A percentile compares a stretch with the other conserved stretches of the same genome.
These are phyloP conservation scores for Pseudocercospora cruenta DNA, from an alignment of 2,329 filamentous ascomycete species.

Conservation along the genomic window DNA sequence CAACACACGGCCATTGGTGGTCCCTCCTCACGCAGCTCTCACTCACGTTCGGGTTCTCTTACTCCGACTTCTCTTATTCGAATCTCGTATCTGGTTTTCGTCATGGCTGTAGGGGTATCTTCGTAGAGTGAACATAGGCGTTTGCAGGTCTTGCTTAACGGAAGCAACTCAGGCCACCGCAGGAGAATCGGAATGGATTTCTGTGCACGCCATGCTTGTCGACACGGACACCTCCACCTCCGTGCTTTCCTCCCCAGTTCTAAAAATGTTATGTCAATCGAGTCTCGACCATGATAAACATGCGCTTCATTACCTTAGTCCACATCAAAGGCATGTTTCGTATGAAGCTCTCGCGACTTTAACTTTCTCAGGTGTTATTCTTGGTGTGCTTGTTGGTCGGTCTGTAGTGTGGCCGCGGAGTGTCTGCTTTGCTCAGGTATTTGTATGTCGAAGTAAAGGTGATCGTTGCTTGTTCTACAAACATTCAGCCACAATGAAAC, in stretches of 20 bases:
- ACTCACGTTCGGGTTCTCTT: background rate
- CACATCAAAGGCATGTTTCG: constrained; percentile 51
- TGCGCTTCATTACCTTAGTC: constrained; percentile 42
- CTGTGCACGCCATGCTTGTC: constrained; percentile 57
- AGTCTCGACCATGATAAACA: background rate
- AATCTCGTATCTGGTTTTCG: background rate
- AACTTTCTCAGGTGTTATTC: background rate
- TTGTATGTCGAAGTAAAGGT: background rate
- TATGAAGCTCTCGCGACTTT: background rate
- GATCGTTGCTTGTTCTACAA: constrained; percentile 5
- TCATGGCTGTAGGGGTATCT: background rate
- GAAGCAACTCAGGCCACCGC: constrained; percentile 59
- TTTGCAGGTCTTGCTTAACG: constrained; percentile 1
- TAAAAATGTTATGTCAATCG: constrained; percentile 6
- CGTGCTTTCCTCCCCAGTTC: constrained; percentile 47
- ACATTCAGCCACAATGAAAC: constrained; percentile 6
- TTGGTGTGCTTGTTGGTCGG: background rate
- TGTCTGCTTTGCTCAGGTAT: background rate
- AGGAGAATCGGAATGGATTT: constrained; percentile 56
- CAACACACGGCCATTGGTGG: background rate
- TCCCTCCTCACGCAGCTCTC: background rate
- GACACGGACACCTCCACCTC: constrained; percentile 54
- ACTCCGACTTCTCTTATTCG: background rate
- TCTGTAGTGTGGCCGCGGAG: background rate
- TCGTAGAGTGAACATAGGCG: background rate